Evolutionary conservation across 2,329 filamentous ascomycete species (phyloP), one percentile per base, ranked within the genome.

Genomic region (Sphaerulina vaccinii): DNA sequence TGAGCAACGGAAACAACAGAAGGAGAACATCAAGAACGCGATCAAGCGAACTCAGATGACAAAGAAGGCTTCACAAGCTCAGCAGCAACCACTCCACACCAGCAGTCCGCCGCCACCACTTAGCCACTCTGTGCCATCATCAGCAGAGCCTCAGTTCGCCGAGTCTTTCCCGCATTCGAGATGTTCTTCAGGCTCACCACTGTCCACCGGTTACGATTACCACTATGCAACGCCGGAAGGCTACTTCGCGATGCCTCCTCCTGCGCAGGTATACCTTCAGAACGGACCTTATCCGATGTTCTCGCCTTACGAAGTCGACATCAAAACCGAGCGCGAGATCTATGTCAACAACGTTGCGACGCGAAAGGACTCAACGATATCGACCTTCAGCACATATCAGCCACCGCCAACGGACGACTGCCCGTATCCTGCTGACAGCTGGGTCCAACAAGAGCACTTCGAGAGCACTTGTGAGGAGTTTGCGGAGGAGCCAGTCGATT

Each of bases 1-100:
- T 67, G 90, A 96, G 58, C 84, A 87, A 67, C 81, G 93, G 62
- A 83, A 86, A 64, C 76, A 85, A 51, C 90, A 96, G 71, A 99
- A 97, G 76, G 93, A 97, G 69, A 77, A 86, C 62, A 95, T 99
- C 79, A 99, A 99, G 80, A 86, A 87, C 73, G 89, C 92, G 72
- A 97, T 99, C 79, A 96, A 96, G 83, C 84, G 86, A 69, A 97
- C 93, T 69, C 97, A 97, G 81, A 80, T 95, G 62, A 85, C 85
- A 21, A 92, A 96, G 74, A 96, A 96, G 82, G 73, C 79, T 45
- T 39, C 59, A 39, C 62, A 60, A 50, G 48, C 58, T 29, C 53
- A 55, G n/a, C 68, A 73, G 58, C 68, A 72, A 59, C 71, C 74
- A 37, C 71, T 75, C 56, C 73, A 72, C 66, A 70, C 70, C 57